Evolutionary conservation across 2,329 filamentous ascomycete genomes (phyloP).

Genomic region (Xylariaceae sp.): DNA sequence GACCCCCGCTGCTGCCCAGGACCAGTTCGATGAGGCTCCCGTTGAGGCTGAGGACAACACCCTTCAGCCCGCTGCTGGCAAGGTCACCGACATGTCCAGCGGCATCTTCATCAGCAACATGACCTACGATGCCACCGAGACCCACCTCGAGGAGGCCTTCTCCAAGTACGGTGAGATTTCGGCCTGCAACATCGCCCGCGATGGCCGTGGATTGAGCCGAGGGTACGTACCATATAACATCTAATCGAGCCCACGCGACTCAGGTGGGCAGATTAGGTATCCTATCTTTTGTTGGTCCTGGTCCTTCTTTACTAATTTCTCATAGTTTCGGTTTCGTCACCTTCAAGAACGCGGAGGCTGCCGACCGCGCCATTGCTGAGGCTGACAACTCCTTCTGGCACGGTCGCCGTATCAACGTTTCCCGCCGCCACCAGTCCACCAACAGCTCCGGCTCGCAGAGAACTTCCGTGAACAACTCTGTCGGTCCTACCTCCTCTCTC

Average conservation of each 20-base stretch:
- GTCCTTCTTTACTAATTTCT: conserved; percentile 13
- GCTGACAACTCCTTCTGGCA: conserved; percentile 33
- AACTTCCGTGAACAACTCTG: background rate
- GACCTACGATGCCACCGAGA: conserved; percentile 60
- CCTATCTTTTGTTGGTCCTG: background rate
- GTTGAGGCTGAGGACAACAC: background rate
- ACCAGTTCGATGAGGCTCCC: conserved; percentile 12
- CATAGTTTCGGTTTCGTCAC: conserved; percentile 30
- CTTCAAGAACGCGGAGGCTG: conserved; percentile 18
- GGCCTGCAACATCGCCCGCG: conserved; percentile 22
- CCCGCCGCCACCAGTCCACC: conserved; percentile 11
- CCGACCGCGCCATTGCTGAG: conserved; percentile 24
- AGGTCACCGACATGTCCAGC: background rate
- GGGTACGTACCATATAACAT: conserved; percentile 24
- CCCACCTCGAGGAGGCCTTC: conserved; percentile 56
- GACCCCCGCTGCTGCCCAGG: conserved; percentile 23
- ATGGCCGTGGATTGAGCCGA: conserved; percentile 30
- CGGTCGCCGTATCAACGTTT: conserved; percentile 31
- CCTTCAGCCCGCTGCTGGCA: background rate
- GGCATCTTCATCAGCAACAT: conserved; percentile 63
- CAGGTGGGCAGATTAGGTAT: background rate
- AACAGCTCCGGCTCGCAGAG: background rate
- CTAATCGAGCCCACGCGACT: background rate
- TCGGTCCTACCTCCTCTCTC: conserved; percentile 56
- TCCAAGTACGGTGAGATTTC: conserved; percentile 36